phyloP scores from a whole-genome alignment of 192 early-diverging fungal genomes.

The Chytriomyces confervae region DNA sequence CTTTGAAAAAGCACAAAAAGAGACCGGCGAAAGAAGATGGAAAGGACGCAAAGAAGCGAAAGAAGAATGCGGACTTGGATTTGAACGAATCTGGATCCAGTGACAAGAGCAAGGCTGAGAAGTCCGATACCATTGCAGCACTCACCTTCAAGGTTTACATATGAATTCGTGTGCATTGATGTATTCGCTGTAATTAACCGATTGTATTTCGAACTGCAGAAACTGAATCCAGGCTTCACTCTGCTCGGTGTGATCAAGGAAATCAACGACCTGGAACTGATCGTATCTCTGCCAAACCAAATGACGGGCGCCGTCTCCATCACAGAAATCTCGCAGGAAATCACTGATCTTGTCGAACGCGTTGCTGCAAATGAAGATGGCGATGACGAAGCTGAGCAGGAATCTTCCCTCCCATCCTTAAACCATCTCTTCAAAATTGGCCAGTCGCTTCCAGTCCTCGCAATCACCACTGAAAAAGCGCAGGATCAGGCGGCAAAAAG shows the following conservation, averaged over 20 bases:
- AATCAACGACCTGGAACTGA: conserved; percentile 81
- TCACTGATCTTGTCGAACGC: conserved; percentile 74
- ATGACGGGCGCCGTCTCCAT: conserved; percentile 83
- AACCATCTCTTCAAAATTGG: conserved; percentile 75
- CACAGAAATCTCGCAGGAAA: conserved; percentile 79
- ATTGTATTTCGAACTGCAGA: background rate
- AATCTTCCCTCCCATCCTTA: conserved; percentile 72
- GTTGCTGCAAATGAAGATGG: conserved; percentile 67
- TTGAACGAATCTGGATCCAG: too few species aligned
- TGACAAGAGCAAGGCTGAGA: background rate
- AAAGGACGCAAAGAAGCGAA: background rate
- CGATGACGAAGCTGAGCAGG: conserved; percentile 45
- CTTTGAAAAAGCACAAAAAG: conserved; percentile 54
- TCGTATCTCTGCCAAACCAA: conserved; percentile 86
- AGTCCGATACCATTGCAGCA: conserved; percentile 44
- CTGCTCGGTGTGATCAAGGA: conserved; percentile 79
- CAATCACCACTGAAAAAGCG: conserved; percentile 55
- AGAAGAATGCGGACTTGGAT: background rate
- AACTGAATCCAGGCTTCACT: conserved; percentile 48
- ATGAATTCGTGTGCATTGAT: background rate
- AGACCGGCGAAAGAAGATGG: background rate
- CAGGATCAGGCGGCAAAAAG: conserved; percentile 47
- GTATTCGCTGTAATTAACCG: background rate
- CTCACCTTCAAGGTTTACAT: conserved; percentile 63
- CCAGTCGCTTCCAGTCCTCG: conserved; percentile 79